Evolutionary conservation across 495 filamentous ascomycete genomes (phyloP).

Genomic region (Entonaema liquescens): DNA sequence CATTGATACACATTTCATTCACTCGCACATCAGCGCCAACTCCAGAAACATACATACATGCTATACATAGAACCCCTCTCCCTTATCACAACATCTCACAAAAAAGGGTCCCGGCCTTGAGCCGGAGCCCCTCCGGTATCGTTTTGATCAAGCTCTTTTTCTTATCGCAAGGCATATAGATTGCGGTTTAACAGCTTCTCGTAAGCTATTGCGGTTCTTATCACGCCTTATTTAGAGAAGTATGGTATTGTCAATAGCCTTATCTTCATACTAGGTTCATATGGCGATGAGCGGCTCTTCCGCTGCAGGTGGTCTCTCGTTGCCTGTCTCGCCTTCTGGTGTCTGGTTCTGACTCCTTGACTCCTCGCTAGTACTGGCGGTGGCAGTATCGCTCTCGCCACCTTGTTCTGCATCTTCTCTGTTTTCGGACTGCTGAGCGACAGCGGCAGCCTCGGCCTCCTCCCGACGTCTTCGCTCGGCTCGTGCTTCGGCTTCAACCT

Average conservation of each 20-base stretch:
- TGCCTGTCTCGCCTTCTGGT: slow-evolving; percentile 2
- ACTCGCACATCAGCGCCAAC: not conserved
- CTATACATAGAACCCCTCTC: not conserved
- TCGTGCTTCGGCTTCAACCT: slow-evolving; percentile 69
- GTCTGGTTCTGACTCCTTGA: not conserved
- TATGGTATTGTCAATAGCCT: not conserved
- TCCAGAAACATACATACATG: not conserved
- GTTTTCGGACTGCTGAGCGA: slow-evolving; percentile 19
- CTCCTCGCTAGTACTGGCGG: not conserved
- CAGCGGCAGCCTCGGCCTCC: slow-evolving; percentile 54
- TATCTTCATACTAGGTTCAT: not conserved
- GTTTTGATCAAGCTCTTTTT: not conserved
- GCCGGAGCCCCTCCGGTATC: not conserved
- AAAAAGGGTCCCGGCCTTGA: not conserved
- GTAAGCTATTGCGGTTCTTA: not conserved
- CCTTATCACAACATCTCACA: not conserved
- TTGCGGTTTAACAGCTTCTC: not conserved
- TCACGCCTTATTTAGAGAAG: not conserved
- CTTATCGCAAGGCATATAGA: not conserved
- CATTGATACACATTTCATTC: not conserved
- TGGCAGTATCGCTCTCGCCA: not conserved
- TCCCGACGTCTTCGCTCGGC: slow-evolving; percentile 60
- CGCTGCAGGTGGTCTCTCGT: slow-evolving; percentile 10
- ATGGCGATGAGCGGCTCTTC: slow-evolving; percentile 23
- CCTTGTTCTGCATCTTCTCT: slow-evolving; percentile 13